Evolutionary conservation across 257 asterid species (phyloP).

Genomic region (Ocimum tenuiflorum): DNA sequence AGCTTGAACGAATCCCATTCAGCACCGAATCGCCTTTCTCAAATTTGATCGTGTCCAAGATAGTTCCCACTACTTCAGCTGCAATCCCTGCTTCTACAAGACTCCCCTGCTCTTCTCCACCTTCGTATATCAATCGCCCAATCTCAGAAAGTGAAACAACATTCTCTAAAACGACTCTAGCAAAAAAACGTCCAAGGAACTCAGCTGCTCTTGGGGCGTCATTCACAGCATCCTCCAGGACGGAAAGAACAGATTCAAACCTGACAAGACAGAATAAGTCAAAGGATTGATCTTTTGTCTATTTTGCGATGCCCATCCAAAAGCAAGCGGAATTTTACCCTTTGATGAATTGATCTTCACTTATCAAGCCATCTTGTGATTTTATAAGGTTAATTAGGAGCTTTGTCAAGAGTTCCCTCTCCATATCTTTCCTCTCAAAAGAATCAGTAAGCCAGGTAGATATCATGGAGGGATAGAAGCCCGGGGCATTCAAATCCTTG

Average conservation of each 20-base stretch:
- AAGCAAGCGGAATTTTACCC: constrained; percentile 43
- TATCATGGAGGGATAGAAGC: constrained; percentile 74
- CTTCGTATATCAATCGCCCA: constrained; percentile 40
- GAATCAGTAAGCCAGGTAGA: constrained; percentile 78
- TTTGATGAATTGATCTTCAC: constrained; percentile 52
- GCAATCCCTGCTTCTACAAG: constrained; percentile 58
- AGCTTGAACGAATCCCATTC: constrained; percentile 41
- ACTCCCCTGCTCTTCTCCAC: constrained; percentile 49
- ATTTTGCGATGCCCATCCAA: background rate
- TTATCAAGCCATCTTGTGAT: constrained; percentile 42
- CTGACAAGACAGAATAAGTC: constrained; percentile 25
- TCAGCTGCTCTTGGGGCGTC: constrained; percentile 69
- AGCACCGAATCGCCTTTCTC: constrained; percentile 54
- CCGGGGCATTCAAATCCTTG: constrained; percentile 66
- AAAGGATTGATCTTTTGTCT: background rate
- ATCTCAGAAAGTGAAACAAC: constrained; percentile 42
- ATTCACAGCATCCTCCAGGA: constrained; percentile 56
- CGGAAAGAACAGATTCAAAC: constrained; percentile 52
- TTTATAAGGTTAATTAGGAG: constrained; percentile 63
- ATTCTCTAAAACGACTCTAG: constrained; percentile 33
- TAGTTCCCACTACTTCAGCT: constrained; percentile 43
- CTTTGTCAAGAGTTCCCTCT: constrained; percentile 65
- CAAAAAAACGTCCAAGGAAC: constrained; percentile 48
- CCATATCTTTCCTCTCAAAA: constrained; percentile 80
- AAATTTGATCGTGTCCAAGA: constrained; percentile 36